A percentile compares a stretch with the other conserved stretches of the same genome.
Evolutionary conservation across 2,329 filamentous ascomycete genomes (phyloP).

Genomic region (Beauveria medogensis): DNA sequence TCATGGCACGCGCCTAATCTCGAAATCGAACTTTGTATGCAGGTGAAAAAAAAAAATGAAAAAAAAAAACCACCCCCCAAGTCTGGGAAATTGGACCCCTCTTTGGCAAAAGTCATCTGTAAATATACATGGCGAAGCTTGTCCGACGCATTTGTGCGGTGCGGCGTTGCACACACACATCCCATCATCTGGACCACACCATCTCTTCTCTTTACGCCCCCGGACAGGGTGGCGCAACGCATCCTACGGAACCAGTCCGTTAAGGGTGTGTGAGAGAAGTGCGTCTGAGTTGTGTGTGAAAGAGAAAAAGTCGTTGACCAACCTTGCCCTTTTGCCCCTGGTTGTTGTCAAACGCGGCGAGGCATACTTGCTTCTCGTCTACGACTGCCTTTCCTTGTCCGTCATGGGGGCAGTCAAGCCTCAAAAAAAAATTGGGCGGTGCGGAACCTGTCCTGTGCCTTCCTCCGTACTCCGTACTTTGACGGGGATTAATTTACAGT

Average conservation of each 20-base stretch:
- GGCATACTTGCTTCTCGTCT: slow-evolving; percentile 1
- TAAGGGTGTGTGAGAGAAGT: background rate
- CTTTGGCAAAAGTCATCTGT: background rate
- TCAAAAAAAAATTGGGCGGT: background rate
- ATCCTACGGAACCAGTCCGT: slow-evolving; percentile 2
- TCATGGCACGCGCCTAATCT: background rate
- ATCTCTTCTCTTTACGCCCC: background rate
- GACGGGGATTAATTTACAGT: background rate
- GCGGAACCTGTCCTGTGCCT: background rate
- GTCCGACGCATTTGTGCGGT: slow-evolving; percentile 1
- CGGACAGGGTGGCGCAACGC: background rate
- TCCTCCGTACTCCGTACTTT: background rate
- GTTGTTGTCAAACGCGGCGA: background rate
- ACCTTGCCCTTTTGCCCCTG: background rate
- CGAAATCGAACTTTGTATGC: too few species aligned
- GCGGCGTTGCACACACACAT: background rate
- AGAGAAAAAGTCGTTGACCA: background rate
- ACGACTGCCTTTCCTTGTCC: background rate
- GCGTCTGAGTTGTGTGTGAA: background rate
- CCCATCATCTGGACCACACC: background rate
- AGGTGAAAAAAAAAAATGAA: background rate
- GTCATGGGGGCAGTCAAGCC: background rate
- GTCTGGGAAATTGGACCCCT: background rate
- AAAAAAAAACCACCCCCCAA: too few species aligned
- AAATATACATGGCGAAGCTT: background rate